Evolutionary conservation across 1,284 basidiomycete genomes (phyloP), one percentile per base, ranked within the genome.

Genomic region (Heterobasidion irregulare): DNA sequence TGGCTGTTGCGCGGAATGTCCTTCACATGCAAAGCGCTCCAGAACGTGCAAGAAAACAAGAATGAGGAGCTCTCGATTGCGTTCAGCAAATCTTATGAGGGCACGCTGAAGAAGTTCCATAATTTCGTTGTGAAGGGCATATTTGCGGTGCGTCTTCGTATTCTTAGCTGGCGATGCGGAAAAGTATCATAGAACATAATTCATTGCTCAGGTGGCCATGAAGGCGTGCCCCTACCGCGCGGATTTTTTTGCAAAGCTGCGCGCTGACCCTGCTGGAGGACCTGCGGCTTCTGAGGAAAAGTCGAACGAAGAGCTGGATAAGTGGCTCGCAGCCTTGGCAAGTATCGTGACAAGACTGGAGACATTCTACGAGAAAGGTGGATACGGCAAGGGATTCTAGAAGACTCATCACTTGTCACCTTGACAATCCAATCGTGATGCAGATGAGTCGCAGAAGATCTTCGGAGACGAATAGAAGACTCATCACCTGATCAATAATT

Each of bases 161-260:
- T 34, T 54, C 46, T 26, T 34, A 50, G 34, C 34, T 56, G n/a
- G 46, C 33, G 38, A 41, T 26, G 9, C 18, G 6, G 38, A 43
- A 10, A 35, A 34, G 2, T 19, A 44, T 13, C 13, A 16, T 44
- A 45, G 49, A n/a, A 53, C 53, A 34, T 51, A 50, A 6, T 7
- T 32, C 47, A 8, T 18, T 15, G 10, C 47, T 49, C 66, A 94
- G 91, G 81, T 95, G 49, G 96, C 96, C 6, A 94, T 99, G 92
- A 97, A 90, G 66, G 94, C 95, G 0, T 98, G 94, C 74, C 96
- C 96, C 0, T 92, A 92, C 72, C 90, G 95, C 57, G 82, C 78
- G 15, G 86, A 86, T 63, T 96, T 99, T 72, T 98, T 94, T 71
- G 75, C 77, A 49, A 98, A 97, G 71, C 82, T 99, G 50, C 91